These are phyloP conservation scores for Ilex aquifolium DNA, from an alignment of 257 asterid genomes.

Conservation along the genomic window DNA sequence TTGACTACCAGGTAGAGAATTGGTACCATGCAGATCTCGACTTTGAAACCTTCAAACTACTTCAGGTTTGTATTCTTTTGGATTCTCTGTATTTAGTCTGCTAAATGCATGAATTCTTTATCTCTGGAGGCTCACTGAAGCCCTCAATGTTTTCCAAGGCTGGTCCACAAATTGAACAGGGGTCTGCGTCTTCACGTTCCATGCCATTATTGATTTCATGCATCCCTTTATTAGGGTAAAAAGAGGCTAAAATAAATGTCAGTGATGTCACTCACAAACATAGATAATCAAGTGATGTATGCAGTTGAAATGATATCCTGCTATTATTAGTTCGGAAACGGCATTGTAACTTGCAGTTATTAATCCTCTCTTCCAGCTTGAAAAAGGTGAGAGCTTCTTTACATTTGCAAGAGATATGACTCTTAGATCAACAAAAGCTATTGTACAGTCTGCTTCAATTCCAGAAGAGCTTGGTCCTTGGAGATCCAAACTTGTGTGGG, in stretches of 20 bases:
- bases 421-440: constrained; percentile 76
- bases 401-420: constrained; percentile 96
- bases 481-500: constrained; percentile 91
- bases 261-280: too few relatives aligned
- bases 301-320: too few relatives aligned
- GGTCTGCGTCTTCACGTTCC: too few relatives aligned
- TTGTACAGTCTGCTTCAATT: constrained; percentile 44
- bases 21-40: constrained; percentile 99
- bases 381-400: constrained; percentile 95
- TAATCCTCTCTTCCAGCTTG: constrained; percentile 37
- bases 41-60: constrained; percentile 82
- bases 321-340: too few relatives aligned
- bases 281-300: too few relatives aligned
- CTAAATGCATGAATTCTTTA: background rate
- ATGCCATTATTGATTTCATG: too few relatives aligned
- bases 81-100: background rate
- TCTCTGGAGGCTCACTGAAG: too few relatives aligned
- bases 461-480: constrained; percentile 87
- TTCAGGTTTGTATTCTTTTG: constrained; percentile 50
- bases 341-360: background rate
- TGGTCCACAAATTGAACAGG: too few relatives aligned
- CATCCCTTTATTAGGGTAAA: too few relatives aligned
- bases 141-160: background rate
- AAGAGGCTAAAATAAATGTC: too few relatives aligned
- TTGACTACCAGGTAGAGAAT: constrained; percentile 78